phyloP scores from a whole-genome alignment of 768 basidiomycete genomes.

The Sarcodon aspratus region DNA sequence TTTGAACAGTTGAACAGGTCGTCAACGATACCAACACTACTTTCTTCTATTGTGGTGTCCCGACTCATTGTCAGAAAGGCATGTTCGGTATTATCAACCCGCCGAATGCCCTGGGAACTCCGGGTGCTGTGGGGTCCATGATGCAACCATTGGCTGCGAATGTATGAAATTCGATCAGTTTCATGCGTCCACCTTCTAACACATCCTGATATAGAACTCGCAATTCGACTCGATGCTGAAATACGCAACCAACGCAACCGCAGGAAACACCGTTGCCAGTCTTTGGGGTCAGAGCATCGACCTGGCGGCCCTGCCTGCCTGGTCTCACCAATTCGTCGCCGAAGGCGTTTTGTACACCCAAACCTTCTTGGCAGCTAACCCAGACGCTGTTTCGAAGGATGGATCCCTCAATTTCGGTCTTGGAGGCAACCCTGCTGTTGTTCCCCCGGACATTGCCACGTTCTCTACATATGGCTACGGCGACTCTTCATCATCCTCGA shows the following conservation, averaged over 20 bases:
- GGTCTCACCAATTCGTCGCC: constrained; percentile 36
- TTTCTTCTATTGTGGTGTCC: constrained; percentile 66
- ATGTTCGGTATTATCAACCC: constrained; percentile 82
- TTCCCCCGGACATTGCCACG: constrained; percentile 46
- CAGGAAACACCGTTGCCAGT: constrained; percentile 33
- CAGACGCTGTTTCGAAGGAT: constrained; percentile 36
- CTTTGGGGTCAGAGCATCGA: constrained; percentile 58
- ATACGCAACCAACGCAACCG: constrained; percentile 36
- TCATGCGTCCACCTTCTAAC: too few relatives aligned
- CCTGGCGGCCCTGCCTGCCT: constrained; percentile 38
- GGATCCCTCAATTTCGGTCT: constrained; percentile 40
- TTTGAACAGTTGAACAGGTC: constrained; percentile 42
- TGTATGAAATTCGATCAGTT: neutral
- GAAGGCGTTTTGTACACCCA: constrained; percentile 48
- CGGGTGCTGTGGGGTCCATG: constrained; percentile 41
- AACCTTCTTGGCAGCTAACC: constrained; percentile 33
- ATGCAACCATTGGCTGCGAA: constrained; percentile 29
- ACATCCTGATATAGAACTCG: constrained; percentile 19
- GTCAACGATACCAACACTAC: constrained; percentile 66
- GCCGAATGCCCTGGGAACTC: constrained; percentile 31
- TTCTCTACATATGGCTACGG: constrained; percentile 26
- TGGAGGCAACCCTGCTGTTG: constrained; percentile 36
- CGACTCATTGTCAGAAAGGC: constrained; percentile 67
- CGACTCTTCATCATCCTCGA: constrained; percentile 15
- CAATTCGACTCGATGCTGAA: constrained; percentile 43